Conservation (phyloP, 163 green algal species). For the Picocystis sp. region DNA sequence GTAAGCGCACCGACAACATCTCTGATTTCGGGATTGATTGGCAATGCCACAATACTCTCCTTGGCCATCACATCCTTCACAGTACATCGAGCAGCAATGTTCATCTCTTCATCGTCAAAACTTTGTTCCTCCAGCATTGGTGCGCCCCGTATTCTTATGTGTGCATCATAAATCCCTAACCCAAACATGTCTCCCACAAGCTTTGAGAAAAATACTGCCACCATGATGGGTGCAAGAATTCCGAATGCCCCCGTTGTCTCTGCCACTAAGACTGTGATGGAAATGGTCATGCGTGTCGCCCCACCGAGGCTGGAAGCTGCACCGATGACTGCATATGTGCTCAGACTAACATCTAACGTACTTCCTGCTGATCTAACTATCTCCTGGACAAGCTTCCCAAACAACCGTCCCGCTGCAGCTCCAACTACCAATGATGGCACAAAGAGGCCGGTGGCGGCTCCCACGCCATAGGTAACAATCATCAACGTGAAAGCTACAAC, state of each 20-base stretch:
- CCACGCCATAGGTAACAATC: slow-evolving; percentile 33
- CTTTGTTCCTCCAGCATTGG: slow-evolving; percentile 34
- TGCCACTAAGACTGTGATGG: slow-evolving; percentile 54
- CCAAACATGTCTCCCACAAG: slow-evolving; percentile 32
- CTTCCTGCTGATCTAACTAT: neutral
- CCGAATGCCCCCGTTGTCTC: slow-evolving; percentile 51
- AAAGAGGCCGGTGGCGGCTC: slow-evolving; percentile 43
- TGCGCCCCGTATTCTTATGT: slow-evolving; percentile 45
- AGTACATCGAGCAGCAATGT: slow-evolving; percentile 35
- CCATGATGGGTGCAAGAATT: slow-evolving; percentile 28
- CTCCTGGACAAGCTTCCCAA: slow-evolving; percentile 24
- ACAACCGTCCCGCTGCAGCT: slow-evolving; percentile 35
- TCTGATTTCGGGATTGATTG: too few species aligned
- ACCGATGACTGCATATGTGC: slow-evolving; percentile 36
- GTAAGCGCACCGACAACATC: too few species aligned
- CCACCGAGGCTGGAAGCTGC: slow-evolving; percentile 32
- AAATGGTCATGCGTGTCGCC: slow-evolving; percentile 51
- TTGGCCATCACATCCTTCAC: slow-evolving; percentile 15
- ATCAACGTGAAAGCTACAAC: slow-evolving; percentile 27
- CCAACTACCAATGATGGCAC: slow-evolving; percentile 54
- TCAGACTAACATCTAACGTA: slow-evolving; percentile 21
- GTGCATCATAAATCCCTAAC: slow-evolving; percentile 41
- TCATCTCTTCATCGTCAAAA: slow-evolving; percentile 28
- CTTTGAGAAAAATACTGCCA: slow-evolving; percentile 42
- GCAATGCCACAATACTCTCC: too few species aligned